Percentiles rank a stretch among this genome's conserved stretches.
Conservation (phyloP, 1,284 basidiomycete species). For the Leccinum angustisporum region DNA sequence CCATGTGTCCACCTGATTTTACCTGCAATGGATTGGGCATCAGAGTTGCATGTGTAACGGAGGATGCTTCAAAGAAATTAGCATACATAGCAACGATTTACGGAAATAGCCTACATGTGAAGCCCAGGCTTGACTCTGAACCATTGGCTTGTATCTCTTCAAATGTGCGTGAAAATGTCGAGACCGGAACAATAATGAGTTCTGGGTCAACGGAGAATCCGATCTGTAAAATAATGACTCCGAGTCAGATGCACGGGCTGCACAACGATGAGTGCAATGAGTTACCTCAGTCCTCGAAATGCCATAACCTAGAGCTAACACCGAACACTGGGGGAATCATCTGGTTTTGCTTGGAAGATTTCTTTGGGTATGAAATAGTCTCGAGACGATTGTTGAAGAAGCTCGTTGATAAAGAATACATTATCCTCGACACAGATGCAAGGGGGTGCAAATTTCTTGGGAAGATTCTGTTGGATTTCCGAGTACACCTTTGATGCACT, state of each 20-base stretch:
- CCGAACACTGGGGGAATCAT: not conserved
- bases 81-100: not conserved
- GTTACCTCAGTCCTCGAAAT: not conserved
- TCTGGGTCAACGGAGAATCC: not conserved
- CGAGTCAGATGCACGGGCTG: not conserved
- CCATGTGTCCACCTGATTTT: too few relatives aligned
- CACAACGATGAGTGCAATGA: not conserved
- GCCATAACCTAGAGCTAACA: not conserved
- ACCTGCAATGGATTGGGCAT: not conserved
- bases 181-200: not conserved
- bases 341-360: not conserved
- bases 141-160: not conserved
- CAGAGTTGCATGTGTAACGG: not conserved
- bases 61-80: not conserved
- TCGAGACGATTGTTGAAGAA: not conserved
- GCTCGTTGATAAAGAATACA: not conserved
- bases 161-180: not conserved
- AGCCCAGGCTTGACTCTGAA: not conserved
- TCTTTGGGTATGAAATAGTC: not conserved
- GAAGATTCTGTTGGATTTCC: not conserved
- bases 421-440: not conserved
- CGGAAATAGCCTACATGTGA: not conserved
- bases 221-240: not conserved
- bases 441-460: not conserved
- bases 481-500: not conserved